These are phyloP conservation scores for Didymella pomorum DNA, from an alignment of 2,329 filamentous ascomycete species.

Conservation along the genomic window DNA sequence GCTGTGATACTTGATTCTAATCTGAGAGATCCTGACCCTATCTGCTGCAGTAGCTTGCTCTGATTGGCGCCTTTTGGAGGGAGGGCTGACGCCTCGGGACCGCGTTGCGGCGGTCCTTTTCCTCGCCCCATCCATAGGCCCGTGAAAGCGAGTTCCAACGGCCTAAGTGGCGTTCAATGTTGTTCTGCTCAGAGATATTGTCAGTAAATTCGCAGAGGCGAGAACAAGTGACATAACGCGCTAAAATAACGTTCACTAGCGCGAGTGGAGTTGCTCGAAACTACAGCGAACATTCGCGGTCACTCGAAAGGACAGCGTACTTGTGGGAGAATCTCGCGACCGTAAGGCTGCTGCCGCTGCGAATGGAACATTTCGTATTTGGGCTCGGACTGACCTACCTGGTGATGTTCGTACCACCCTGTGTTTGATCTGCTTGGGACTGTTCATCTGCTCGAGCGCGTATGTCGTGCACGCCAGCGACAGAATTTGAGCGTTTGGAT, in stretches of 20 bases:
- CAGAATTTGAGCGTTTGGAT: background rate
- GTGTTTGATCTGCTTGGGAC: too few species aligned
- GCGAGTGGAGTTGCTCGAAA: background rate
- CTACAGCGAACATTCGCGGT: background rate
- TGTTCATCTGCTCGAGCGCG: background rate
- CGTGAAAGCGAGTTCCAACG: background rate
- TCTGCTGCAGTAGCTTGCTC: conserved; percentile 6
- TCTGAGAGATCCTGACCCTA: conserved; percentile 8
- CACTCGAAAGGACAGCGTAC: background rate
- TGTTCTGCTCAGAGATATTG: background rate
- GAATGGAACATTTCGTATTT: background rate
- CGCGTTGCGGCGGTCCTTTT: conserved; percentile 27
- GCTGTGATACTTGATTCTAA: background rate
- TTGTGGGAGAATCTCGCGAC: background rate
- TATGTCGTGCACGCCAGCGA: conserved; percentile 5
- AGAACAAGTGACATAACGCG: background rate
- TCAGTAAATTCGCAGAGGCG: background rate
- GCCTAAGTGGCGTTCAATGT: background rate
- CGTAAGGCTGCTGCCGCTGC: background rate
- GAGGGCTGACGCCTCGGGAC: conserved; percentile 32
- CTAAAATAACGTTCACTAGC: conserved; percentile 5
- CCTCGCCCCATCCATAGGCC: conserved; percentile 22
- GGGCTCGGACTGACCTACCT: conserved; percentile 4
- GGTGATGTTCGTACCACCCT: background rate
- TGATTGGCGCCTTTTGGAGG: conserved; percentile 25